These are phyloP conservation scores for Pseudocercospora pini-densiflorae DNA, from an alignment of 2,329 filamentous ascomycete genomes.

Conservation along the genomic window DNA sequence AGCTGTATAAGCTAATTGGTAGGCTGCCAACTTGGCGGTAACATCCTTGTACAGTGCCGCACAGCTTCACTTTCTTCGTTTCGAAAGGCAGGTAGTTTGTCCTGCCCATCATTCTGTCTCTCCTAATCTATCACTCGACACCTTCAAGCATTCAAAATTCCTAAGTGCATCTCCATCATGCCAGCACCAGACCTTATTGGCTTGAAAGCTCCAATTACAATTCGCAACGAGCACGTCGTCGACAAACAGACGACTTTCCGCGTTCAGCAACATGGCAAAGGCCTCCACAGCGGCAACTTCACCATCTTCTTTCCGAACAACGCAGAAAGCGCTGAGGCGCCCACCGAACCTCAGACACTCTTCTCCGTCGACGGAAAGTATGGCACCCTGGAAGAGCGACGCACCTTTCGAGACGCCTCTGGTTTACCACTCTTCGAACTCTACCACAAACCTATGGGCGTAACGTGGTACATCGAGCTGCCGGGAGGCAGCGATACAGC, in stretches of 20 bases:
- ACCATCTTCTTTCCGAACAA: conserved; percentile 9
- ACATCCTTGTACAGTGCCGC: background rate
- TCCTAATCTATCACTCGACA: background rate
- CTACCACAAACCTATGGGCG: conserved; percentile 25
- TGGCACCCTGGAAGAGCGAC: conserved; percentile 16
- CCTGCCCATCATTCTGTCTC: background rate
- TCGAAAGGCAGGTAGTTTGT: background rate
- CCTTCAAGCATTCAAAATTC: background rate
- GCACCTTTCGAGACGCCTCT: conserved; percentile 28
- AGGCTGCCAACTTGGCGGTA: background rate
- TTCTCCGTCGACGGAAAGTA: conserved; percentile 17
- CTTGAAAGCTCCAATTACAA: conserved; percentile 15
- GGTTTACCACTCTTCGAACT: conserved; percentile 32
- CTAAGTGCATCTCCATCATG: background rate
- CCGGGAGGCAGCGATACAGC: conserved; percentile 15
- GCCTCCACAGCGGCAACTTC: conserved; percentile 10
- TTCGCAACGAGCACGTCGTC: conserved; percentile 12
- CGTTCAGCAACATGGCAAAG: conserved; percentile 15
- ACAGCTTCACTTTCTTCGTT: background rate
- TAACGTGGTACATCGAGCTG: conserved; percentile 30
- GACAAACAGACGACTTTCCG: conserved; percentile 7
- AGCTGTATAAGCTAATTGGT: background rate
- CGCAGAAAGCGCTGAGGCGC: background rate
- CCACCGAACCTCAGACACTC: background rate
- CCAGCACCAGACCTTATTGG: background rate